Conservation (phyloP, 2,329 filamentous ascomycete species). For the Dothiorella sarmentorum region DNA sequence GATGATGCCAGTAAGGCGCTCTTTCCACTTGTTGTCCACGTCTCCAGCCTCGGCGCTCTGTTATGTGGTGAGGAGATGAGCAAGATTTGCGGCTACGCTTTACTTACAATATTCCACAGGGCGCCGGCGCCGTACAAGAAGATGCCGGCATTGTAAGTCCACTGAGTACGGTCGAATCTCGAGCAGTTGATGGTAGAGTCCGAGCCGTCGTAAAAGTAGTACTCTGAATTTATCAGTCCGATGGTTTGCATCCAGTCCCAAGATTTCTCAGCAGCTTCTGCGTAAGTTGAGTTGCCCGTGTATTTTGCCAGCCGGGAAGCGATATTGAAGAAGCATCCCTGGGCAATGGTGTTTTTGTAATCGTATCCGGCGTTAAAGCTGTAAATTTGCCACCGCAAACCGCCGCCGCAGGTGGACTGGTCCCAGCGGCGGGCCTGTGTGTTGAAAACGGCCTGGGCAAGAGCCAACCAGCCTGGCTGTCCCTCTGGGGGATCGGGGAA, state of each 20-base stretch:
- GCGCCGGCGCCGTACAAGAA: slow-evolving; percentile 63
- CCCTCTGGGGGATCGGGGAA: slow-evolving; percentile 63
- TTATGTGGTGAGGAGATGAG: background rate
- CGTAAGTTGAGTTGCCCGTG: slow-evolving; percentile 51
- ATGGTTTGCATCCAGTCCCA: slow-evolving; percentile 41
- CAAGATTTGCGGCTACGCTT: slow-evolving; percentile 31
- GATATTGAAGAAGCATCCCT: slow-evolving; percentile 52
- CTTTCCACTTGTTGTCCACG: slow-evolving; percentile 53
- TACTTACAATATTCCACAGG: slow-evolving; percentile 51
- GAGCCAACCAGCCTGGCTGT: slow-evolving; percentile 23
- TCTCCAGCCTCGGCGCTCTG: slow-evolving; percentile 44
- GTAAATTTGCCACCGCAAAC: slow-evolving; percentile 33
- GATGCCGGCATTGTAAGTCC: slow-evolving; percentile 64
- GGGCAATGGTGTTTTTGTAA: slow-evolving; percentile 52
- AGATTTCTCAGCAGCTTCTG: slow-evolving; percentile 56
- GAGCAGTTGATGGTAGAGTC: slow-evolving; percentile 48
- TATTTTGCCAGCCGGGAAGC: slow-evolving; percentile 39
- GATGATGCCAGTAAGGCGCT: slow-evolving; percentile 53
- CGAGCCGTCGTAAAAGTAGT: slow-evolving; percentile 52
- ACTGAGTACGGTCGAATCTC: slow-evolving; percentile 53
- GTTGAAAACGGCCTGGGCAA: slow-evolving; percentile 39
- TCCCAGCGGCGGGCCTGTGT: slow-evolving; percentile 38
- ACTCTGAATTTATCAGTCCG: slow-evolving; percentile 55
- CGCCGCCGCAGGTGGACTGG: slow-evolving; percentile 33
- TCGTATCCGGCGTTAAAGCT: slow-evolving; percentile 50